phyloP scores from a whole-genome alignment of 768 basidiomycete genomes.

The Calocera cornea region DNA sequence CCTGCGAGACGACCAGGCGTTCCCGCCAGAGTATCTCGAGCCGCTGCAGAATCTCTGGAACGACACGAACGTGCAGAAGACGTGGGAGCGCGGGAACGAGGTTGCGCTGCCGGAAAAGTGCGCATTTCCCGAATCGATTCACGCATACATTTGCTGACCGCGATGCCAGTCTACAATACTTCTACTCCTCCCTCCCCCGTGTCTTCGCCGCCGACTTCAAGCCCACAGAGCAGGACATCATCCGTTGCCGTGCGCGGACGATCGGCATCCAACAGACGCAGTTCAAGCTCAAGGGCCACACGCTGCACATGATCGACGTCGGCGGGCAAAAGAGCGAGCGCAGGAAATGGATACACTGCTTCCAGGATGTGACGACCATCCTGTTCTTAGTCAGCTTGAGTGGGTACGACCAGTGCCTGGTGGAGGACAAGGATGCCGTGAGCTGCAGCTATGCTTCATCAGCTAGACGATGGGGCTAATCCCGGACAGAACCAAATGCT shows the following conservation, averaged over 20 bases:
- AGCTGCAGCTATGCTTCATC: slow-evolving; percentile 24
- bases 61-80: slow-evolving; percentile 58
- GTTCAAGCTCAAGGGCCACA: slow-evolving; percentile 63
- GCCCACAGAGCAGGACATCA: slow-evolving; percentile 68
- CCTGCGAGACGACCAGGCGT: slow-evolving; percentile 66
- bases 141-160: neutral
- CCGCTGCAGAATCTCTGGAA: slow-evolving; percentile 62
- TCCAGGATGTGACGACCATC: slow-evolving; percentile 88
- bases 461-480: neutral
- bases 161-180: slow-evolving; percentile 22
- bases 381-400: slow-evolving; percentile 82
- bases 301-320: slow-evolving; percentile 85
- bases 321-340: slow-evolving; percentile 84
- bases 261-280: slow-evolving; percentile 84
- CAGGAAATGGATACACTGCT: slow-evolving; percentile 89
- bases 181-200: slow-evolving; percentile 64
- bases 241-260: slow-evolving; percentile 72
- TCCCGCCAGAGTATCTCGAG: slow-evolving; percentile 51
- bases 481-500: slow-evolving; percentile 86
- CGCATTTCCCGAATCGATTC: slow-evolving; percentile 13
- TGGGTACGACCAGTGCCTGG: slow-evolving; percentile 87
- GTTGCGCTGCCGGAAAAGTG: slow-evolving; percentile 86
- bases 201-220: slow-evolving; percentile 59
- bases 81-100: slow-evolving; percentile 76
- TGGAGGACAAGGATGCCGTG: slow-evolving; percentile 84